Base-by-base conservation (phyloP, 441 rosid genomes). In the Pelargonium citronellum region DNA sequence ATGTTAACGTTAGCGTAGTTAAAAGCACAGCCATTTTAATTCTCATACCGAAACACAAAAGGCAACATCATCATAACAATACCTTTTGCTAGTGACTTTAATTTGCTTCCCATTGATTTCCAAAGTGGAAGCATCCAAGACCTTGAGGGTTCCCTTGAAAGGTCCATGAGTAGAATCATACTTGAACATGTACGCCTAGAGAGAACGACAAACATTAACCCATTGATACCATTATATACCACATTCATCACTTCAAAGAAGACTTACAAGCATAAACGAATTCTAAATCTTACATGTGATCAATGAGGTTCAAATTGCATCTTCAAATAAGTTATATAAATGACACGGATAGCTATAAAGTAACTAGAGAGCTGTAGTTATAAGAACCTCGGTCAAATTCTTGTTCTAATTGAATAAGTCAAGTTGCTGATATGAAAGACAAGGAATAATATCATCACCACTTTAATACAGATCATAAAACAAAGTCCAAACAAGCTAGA, bases 151-250 rank as follows among this genome's bases (percentile, higher is more conserved):
- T 78, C 91, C 99, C 61, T 84, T 79, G 76, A 85, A 90, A 80
- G 78, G 79, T 68, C 97, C 98, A 74, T 95, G 99, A 72, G 99
- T 95, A 20, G 99, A 95, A 79, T 95, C 97, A 46, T 90, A 95
- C 83, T 89, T 95, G 69, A 92, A 75, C 99, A 95, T 91, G 82
- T 95, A 95, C 79, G 94, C 91, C 99, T 95, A 85, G 41, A 75
- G 51, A 80, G 67, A 47, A 73, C 62, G 24, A 24, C 67, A 69
- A 67, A 19, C 43, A 15, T 67, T 24, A 69, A 11, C 73, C 24
- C 24, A 7, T 6, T 53, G 17, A 53, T 11, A 53, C 13, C 7
- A 53, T 53, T 19, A 53, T 53, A 53, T 30, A 30, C 34, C 60
- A 15, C 20, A 49, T 49, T 49, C 57, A 49, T 49, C 57, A 10